Base-by-base conservation (phyloP, 2,329 filamentous ascomycete species). In the Capronia epimyces region DNA sequence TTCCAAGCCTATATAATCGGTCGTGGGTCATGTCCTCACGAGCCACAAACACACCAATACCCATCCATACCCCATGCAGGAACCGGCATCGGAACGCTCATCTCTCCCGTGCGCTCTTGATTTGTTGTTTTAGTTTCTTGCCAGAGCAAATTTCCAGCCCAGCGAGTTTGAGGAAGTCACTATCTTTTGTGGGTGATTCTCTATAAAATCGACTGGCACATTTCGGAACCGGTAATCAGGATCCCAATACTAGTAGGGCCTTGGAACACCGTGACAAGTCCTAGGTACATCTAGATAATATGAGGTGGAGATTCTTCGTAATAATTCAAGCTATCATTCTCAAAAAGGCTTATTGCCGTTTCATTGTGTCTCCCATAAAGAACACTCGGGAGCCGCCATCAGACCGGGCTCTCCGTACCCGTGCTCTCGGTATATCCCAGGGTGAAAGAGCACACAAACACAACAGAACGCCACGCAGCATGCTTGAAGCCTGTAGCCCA, bases 151-250 rank as follows among this genome's bases (percentile, higher is more conserved):
- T 64, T 58, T 25, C 31, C 64, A 25, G 39, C 22, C 67, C 69
- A 70, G 68, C 66, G 62, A 67, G 71, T 73, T 73, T 73, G 71
- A 73, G 70, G 70, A 66, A 68, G 63, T 63, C 67, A 69, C 66
- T 68, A 60, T 43, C 57, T 52, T 54, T 56, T 50, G 56, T 71
- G 69, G 62, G 62, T 73, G 69, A 67, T 64, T 67, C 67, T 70
- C 70, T 69, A 73, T 73, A 73, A 37, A 37, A 69, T 70, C 60
- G 49, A 61, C 64, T 72, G 70, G 69, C 60, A 73, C 69, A 73
- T 46, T 46, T 21, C 13, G 5, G 25, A 6, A 10, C 12, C n/a
- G n/a, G n/a, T n/a, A n/a, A n/a, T n/a, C n/a, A n/a, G n/a, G n/a
- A n/a, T n/a, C n/a, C n/a, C n/a, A n/a, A n/a, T 9, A 29, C 9